A percentile compares a stretch with the other conserved stretches of the same genome.
These are phyloP conservation scores for Monarda citriodora DNA, from an alignment of 305 asterid genomes.

Conservation along the genomic window DNA sequence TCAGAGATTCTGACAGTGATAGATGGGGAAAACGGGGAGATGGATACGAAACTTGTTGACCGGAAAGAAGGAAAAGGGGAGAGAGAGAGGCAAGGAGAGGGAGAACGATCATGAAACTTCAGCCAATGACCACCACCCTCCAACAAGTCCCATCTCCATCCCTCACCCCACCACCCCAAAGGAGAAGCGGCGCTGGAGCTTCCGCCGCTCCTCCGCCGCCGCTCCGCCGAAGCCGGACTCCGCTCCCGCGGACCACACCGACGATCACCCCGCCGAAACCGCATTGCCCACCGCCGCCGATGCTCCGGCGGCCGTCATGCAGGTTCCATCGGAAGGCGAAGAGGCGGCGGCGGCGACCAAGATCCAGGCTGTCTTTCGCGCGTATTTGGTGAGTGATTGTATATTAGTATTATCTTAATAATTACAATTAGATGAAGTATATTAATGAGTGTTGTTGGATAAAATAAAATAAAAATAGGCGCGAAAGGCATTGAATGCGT, in stretches of 20 bases:
- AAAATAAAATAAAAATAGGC: slow-evolving; percentile 41
- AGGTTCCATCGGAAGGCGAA: slow-evolving; percentile 56
- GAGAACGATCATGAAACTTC: slow-evolving; percentile 13
- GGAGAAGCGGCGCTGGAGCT: slow-evolving; percentile 97
- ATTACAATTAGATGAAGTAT: too few species aligned
- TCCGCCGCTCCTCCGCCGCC: slow-evolving; percentile 90
- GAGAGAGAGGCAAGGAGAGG: slow-evolving; percentile 13
- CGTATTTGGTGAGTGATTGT: slow-evolving; percentile 56
- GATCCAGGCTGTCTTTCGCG: slow-evolving; percentile 84
- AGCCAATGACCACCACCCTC: slow-evolving; percentile 25
- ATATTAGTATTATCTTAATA: too few species aligned
- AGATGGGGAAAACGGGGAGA: slow-evolving; percentile 88
- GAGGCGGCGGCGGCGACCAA: slow-evolving; percentile 73
- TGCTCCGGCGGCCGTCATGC: slow-evolving; percentile 59
- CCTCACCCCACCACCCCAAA: slow-evolving; percentile 57
- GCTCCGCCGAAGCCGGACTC: slow-evolving; percentile 46
- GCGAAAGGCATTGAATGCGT: slow-evolving; percentile 90
- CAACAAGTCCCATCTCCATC: slow-evolving; percentile 50
- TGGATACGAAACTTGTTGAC: slow-evolving; percentile 77
- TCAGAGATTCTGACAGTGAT: slow-evolving; percentile 23
- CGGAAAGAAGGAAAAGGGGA: slow-evolving; percentile 68
- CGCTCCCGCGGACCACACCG: slow-evolving; percentile 22
- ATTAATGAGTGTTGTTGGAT: too few species aligned
- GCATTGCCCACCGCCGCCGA: slow-evolving; percentile 63
- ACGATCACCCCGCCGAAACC: slow-evolving; percentile 20